Evolutionary conservation across 75 land plant genomes (phyloP).

Genomic region (Azolla pinnata): DNA sequence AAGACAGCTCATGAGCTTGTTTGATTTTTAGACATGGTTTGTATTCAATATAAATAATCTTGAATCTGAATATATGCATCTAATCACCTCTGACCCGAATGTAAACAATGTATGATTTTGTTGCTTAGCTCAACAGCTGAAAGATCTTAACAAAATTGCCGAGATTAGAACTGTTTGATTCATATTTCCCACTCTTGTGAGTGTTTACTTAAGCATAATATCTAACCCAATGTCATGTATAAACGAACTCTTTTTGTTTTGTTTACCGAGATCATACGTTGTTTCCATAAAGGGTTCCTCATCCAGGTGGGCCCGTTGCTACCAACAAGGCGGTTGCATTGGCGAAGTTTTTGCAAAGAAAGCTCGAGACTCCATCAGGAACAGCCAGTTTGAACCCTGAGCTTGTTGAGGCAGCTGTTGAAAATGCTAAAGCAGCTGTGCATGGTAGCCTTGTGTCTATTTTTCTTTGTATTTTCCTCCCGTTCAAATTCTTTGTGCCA

Average conservation of each 20-base stretch:
- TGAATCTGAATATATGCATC: background rate
- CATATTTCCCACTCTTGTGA: background rate
- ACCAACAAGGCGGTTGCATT: constrained; percentile 95
- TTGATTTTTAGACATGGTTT: background rate
- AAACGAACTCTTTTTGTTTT: background rate
- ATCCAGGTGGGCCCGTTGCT: constrained; percentile 82
- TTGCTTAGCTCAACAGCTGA: too few relatives aligned
- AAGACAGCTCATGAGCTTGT: background rate
- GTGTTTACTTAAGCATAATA: background rate
- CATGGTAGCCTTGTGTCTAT: background rate
- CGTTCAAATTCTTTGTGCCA: background rate
- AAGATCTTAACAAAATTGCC: too few relatives aligned
- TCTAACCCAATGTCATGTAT: background rate
- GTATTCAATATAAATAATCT: background rate
- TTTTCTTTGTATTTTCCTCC: background rate
- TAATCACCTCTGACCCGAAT: background rate
- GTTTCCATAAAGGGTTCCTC: constrained; percentile 56
- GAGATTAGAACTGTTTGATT: background rate
- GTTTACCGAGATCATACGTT: background rate
- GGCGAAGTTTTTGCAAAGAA: constrained; percentile 86
- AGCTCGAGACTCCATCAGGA: constrained; percentile 73
- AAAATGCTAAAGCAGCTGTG: constrained; percentile 67
- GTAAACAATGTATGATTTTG: too few relatives aligned
- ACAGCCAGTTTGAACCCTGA: constrained; percentile 57
- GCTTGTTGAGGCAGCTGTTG: constrained; percentile 69